phyloP scores from a whole-genome alignment of 2,329 filamentous ascomycete species.

The Colletotrichum gloeosporioides region DNA sequence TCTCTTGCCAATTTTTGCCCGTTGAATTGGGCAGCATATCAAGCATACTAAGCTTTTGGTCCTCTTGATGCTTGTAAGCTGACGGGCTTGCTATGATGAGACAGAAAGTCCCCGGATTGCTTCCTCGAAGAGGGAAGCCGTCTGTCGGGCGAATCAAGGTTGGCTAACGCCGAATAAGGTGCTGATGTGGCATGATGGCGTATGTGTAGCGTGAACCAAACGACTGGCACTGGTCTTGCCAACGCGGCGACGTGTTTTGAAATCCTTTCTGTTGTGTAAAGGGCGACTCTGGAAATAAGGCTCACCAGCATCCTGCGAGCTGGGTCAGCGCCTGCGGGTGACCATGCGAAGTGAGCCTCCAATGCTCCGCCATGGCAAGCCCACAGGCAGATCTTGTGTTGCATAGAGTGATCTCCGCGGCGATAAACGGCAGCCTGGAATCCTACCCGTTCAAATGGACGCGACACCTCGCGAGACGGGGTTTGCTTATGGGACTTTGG shows the following conservation, averaged over 20 bases:
- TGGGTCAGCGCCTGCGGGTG: neutral
- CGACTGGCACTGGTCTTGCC: slow-evolving; percentile 9
- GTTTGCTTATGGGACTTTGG: neutral
- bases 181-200: neutral
- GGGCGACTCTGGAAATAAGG: neutral
- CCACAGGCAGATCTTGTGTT: neutral
- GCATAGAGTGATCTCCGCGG: neutral
- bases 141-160: neutral
- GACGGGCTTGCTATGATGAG: neutral
- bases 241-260: neutral
- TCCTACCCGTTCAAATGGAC: neutral
- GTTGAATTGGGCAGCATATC: neutral
- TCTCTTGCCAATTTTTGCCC: neutral
- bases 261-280: neutral
- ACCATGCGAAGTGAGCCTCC: neutral
- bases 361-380: neutral
- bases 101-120: neutral
- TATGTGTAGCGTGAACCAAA: slow-evolving; percentile 1
- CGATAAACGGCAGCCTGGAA: neutral
- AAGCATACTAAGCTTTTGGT: neutral
- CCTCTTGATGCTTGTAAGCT: neutral
- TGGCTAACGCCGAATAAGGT: neutral
- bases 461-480: neutral
- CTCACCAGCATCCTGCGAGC: neutral
- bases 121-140: neutral